Base-by-base conservation (phyloP, 2,329 filamentous ascomycete genomes). In the Nakataea oryzae region DNA sequence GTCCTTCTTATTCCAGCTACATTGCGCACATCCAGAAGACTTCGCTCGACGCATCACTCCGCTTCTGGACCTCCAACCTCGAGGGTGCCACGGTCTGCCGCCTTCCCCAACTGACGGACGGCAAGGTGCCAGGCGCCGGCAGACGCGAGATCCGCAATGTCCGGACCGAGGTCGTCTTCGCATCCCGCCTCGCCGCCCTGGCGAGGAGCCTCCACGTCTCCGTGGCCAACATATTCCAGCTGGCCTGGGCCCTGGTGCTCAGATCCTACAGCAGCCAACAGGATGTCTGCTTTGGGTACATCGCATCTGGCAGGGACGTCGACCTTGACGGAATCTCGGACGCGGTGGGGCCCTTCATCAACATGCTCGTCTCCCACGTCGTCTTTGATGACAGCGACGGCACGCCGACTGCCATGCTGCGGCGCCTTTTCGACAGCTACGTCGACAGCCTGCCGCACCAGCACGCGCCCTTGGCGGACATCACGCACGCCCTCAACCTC, bases 341-440 rank as follows among this genome's bases (percentile, higher is more conserved):
- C 1, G 68, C 73, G 8, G 61, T 66, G 3, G 73, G 70, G 1
- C 71, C 72, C 3, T 69, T 69, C 0, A 70, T 75, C 29, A 67
- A 69, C 17, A 72, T 70, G 4, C 64, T 74, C 0, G 72, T 72
- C 7, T 58, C 71, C 1, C 65, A 70, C 14, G 58, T 70, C 3
- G 75, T 21, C 26, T 34, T 64, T 41, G 63, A 61, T 7, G 60
- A 59, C 12, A 54, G 30, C 3, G 30, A 70, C 8, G 34, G 65
- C 12, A 56, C 32, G 21, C 32, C 60, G 26, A 61, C 61, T 3
- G 26, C 47, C 17, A 5, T 34, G 5, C 29, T 61, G 28, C 59
- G 55, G 50, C 24, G 26, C 29, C 34, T 55, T n/a, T 29, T 28
- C 13, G 54, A 34, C 29, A 50, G 34, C 8, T 56, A 26, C n/a